Evolutionary conservation across 1,284 basidiomycete species (phyloP).

Genomic region (Cryptococcus sp.): DNA sequence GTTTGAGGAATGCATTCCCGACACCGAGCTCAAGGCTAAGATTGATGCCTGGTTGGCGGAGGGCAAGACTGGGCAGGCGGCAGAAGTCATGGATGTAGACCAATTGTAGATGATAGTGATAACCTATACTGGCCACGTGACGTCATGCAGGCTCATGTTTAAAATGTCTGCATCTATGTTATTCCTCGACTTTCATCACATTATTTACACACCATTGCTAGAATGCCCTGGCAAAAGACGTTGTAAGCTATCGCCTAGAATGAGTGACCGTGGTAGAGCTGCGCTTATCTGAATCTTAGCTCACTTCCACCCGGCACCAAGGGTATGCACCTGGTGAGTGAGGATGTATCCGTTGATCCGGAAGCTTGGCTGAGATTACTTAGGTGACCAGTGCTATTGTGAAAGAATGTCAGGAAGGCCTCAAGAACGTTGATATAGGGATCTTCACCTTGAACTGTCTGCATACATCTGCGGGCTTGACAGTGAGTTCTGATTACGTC

Average conservation of each 20-base stretch:
- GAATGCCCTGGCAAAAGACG: constrained; percentile 90
- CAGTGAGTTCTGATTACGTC: constrained; percentile 76
- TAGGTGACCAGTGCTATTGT: constrained; percentile 68
- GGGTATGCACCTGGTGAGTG: constrained; percentile 71
- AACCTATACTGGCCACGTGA: constrained; percentile 3
- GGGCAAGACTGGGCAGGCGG: constrained; percentile 44
- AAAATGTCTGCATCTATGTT: background rate
- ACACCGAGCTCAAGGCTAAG: constrained; percentile 63
- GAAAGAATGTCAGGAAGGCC: constrained; percentile 68
- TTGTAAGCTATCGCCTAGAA: constrained; percentile 60
- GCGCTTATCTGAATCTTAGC: constrained; percentile 54
- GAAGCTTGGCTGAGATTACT: background rate
- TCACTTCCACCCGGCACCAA: constrained; percentile 52
- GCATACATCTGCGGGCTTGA: constrained; percentile 86
- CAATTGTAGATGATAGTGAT: constrained; percentile 18
- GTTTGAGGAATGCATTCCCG: constrained; percentile 78
- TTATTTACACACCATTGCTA: background rate
- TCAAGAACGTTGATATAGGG: constrained; percentile 67
- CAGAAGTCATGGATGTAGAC: constrained; percentile 48
- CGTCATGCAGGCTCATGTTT: constrained; percentile 11
- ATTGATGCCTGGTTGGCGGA: constrained; percentile 65
- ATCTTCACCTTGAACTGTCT: constrained; percentile 63
- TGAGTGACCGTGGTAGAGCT: background rate
- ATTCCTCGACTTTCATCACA: background rate
- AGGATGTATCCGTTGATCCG: background rate